A percentile compares a stretch with the other conserved stretches of the same genome.
phyloP scores from a whole-genome alignment of 179 eudicot species.

The Spergularia azorica region DNA sequence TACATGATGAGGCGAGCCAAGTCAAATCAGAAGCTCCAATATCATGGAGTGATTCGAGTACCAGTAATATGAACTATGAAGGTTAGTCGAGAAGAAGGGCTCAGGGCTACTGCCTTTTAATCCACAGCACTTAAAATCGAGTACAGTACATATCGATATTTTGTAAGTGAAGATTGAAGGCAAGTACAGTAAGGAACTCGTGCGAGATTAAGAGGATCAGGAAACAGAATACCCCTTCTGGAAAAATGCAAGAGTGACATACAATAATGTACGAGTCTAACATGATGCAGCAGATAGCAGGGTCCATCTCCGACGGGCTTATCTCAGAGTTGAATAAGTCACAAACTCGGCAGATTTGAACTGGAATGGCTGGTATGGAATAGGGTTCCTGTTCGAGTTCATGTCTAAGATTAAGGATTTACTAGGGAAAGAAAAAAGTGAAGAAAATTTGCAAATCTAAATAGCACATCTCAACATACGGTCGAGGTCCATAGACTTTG shows the following conservation, averaged over 20 bases:
- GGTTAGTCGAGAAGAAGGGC: no score
- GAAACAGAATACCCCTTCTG: not conserved
- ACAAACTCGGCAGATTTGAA: constrained; percentile 81
- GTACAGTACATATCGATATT: no score
- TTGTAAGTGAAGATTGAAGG: no score
- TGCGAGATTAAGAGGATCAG: no score
- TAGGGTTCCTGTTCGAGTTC: constrained; percentile 63
- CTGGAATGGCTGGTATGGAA: constrained; percentile 88
- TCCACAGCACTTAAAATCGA: no score
- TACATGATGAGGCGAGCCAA: no score
- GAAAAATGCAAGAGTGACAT: not conserved
- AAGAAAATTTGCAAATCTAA: not conserved
- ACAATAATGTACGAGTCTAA: not conserved
- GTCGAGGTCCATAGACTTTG: constrained; percentile 94
- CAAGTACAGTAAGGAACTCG: no score
- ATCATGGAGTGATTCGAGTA: no score
- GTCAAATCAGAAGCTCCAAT: no score
- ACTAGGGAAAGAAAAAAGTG: not conserved
- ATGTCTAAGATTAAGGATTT: constrained; percentile 18
- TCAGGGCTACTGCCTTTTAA: no score
- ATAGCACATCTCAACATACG: constrained; percentile 45
- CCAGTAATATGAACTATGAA: no score
- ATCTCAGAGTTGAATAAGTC: constrained; percentile 76
- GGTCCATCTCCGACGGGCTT: constrained; percentile 23
- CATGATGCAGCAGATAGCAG: constrained; percentile 1